A percentile compares a stretch with the other conserved stretches of the same genome.
These are phyloP conservation scores for Guadua angustifolia DNA, from an alignment of 176 grass and related monocot species.

Conservation along the genomic window DNA sequence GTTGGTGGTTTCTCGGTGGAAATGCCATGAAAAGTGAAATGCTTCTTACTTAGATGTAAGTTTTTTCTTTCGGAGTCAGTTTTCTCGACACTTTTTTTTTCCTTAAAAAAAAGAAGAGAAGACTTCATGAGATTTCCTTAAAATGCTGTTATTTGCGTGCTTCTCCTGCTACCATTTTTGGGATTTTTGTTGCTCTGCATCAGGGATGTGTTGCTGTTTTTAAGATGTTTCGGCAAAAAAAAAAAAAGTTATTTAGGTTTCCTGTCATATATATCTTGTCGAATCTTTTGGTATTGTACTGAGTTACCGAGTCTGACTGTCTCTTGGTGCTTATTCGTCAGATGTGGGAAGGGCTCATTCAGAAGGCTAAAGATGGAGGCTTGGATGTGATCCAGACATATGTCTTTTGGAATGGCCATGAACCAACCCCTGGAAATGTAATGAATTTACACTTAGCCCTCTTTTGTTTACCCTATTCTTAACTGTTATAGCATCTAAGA, in stretches of 20 bases:
- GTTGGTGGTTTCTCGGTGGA: conserved; percentile 22
- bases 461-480: conserved; percentile 17
- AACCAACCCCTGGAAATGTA: conserved; percentile 92
- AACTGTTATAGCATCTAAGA: conserved; percentile 18
- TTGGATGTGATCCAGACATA: conserved; percentile 98
- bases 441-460: not conserved
- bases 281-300: not conserved
- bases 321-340: conserved; percentile 41
- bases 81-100: not conserved
- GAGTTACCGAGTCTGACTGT: not conserved
- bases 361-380: conserved; percentile 97
- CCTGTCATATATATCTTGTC: not conserved
- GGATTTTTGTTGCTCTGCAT: not conserved
- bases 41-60: not conserved
- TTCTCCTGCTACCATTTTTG: not conserved
- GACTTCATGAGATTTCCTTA: conserved; percentile 18
- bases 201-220: not conserved
- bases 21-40: conserved; percentile 18
- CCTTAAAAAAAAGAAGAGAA: not conserved
- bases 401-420: conserved; percentile 98
- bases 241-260: not conserved
- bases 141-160: not conserved
- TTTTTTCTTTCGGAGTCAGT: not conserved
- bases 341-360: conserved; percentile 97
- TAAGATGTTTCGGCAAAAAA: not conserved